Evolutionary conservation across 495 filamentous ascomycete species (phyloP).

Genomic region (Pseudomonodictys pantanalensis): DNA sequence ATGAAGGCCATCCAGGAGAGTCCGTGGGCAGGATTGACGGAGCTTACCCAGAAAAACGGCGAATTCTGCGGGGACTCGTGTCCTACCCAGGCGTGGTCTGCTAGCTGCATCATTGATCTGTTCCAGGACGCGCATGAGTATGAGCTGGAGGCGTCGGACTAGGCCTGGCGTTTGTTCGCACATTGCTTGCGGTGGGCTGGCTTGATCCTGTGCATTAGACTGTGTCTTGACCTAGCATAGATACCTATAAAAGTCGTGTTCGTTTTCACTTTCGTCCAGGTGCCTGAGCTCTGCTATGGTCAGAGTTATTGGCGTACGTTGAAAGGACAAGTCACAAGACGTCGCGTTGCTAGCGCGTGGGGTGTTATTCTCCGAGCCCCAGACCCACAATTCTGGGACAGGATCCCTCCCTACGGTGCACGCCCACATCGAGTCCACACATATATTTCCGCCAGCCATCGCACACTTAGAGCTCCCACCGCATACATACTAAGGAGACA

Average conservation of each 20-base stretch:
- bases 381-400: background rate
- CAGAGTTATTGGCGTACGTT: background rate
- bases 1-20: slow-evolving; percentile 71
- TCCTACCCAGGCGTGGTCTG: slow-evolving; percentile 94
- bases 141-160: slow-evolving; percentile 17
- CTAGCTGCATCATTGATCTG: slow-evolving; percentile 87
- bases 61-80: slow-evolving; percentile 84
- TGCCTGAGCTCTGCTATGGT: background rate
- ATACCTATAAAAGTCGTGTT: slow-evolving; percentile 3
- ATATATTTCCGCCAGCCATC: no score
- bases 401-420: no score
- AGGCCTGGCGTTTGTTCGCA: background rate
- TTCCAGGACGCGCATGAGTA: slow-evolving; percentile 79
- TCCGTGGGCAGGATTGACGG: slow-evolving; percentile 88
- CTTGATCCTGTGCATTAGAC: slow-evolving; percentile 3
- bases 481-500: no score
- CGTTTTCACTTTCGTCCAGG: background rate
- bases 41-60: slow-evolving; percentile 88
- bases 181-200: slow-evolving; percentile 10
- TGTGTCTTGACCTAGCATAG: background rate
- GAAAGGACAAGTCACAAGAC: background rate
- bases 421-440: no score
- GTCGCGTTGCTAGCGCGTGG: slow-evolving; percentile 1
- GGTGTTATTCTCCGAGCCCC: background rate
- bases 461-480: no score